These are phyloP conservation scores for Botryotinia convoluta DNA, from an alignment of 2,329 filamentous ascomycete species.

Conservation along the genomic window DNA sequence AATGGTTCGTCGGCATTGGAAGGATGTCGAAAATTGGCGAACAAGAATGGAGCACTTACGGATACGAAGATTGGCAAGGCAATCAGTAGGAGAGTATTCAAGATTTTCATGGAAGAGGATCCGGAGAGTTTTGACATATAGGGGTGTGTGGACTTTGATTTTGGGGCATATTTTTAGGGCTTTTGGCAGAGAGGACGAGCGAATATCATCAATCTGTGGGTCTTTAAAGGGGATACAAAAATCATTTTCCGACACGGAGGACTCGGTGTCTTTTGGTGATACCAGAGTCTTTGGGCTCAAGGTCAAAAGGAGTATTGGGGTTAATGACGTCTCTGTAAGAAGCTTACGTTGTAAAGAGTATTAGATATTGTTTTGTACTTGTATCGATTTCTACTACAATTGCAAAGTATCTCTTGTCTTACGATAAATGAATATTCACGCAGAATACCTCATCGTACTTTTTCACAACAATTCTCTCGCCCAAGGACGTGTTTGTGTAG, in stretches of 20 bases:
- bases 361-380: not conserved
- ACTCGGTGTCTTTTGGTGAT: not conserved
- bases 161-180: not conserved
- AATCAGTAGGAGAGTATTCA: constrained; percentile 57
- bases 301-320: not conserved
- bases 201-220: not conserved
- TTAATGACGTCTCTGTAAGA: not conserved
- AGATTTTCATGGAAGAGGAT: constrained; percentile 58
- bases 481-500: not conserved
- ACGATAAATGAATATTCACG: not conserved
- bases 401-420: not conserved
- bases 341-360: not conserved
- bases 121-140: constrained; percentile 34
- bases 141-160: not conserved
- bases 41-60: constrained; percentile 54
- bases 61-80: constrained; percentile 56
- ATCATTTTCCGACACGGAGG: not conserved
- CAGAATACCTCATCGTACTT: not conserved
- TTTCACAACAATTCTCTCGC: not conserved
- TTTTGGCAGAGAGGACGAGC: constrained; percentile 37
- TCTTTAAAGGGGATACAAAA: not conserved
- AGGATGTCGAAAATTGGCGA: constrained; percentile 55
- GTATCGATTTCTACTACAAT: not conserved
- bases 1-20: constrained; percentile 61
- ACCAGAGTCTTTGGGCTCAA: not conserved